Evolutionary conservation across 331 rosid species (phyloP).

Genomic region (Rosa hybrid): DNA sequence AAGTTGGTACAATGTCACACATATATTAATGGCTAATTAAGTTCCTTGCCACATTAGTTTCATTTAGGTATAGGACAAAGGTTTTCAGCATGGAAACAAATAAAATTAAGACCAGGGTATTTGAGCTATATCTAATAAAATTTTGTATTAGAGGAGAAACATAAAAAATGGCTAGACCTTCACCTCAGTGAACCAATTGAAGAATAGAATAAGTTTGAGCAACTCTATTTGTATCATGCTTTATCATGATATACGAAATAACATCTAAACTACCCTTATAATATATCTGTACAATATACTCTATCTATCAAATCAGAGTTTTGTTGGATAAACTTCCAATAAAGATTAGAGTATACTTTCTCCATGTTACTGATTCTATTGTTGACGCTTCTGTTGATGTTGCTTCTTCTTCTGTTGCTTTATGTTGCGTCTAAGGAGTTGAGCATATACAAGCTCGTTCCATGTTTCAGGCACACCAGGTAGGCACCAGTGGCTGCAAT

Average conservation of each 20-base stretch:
- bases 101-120: no score
- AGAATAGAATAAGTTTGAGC: background rate
- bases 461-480: constrained; percentile 91
- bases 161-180: background rate
- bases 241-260: background rate
- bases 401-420: constrained; percentile 43
- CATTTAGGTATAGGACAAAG: background rate
- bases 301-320: background rate
- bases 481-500: constrained; percentile 96
- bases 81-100: background rate
- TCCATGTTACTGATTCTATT: constrained; percentile 21
- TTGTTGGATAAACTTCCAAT: background rate
- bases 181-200: background rate
- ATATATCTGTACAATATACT: background rate
- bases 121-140: no score
- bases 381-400: constrained; percentile 34
- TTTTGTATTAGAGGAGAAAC: no score
- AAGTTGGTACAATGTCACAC: background rate
- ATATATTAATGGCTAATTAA: background rate
- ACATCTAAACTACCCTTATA: background rate
- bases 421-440: constrained; percentile 39
- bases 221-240: background rate
- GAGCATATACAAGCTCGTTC: constrained; percentile 76
- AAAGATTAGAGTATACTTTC: background rate
- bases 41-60: background rate